These are phyloP conservation scores for Smallanthus sonchifolius DNA, from an alignment of 129 eudicot species.

Conservation along the genomic window DNA sequence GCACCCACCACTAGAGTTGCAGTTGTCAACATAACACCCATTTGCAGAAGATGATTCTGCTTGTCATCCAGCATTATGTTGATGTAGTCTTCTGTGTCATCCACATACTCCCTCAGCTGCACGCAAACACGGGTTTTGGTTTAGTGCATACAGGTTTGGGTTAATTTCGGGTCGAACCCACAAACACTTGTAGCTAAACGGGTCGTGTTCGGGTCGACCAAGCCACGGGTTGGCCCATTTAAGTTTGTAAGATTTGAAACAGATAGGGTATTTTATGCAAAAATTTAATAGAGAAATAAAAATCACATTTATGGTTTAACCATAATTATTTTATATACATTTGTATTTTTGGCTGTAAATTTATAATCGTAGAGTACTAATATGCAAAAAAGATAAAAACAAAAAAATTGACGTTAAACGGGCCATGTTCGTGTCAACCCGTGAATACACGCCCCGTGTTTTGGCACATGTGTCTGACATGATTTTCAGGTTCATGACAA, in stretches of 20 bases:
- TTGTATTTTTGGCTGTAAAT: background rate
- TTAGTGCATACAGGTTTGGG: background rate
- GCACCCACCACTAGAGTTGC: constrained; percentile 8
- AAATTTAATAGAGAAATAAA: background rate
- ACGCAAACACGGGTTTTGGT: background rate
- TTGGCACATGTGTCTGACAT: background rate
- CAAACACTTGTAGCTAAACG: background rate
- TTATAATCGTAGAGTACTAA: background rate
- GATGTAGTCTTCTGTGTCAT: constrained; percentile 5
- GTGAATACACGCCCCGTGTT: background rate
- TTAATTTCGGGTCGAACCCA: too few relatives aligned
- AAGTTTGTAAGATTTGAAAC: too few relatives aligned
- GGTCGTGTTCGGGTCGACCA: background rate
- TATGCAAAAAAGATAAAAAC: background rate
- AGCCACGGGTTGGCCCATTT: too few relatives aligned
- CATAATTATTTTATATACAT: background rate
- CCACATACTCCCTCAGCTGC: constrained; percentile 12
- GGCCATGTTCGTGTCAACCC: background rate
- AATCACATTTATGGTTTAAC: background rate
- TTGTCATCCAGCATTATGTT: constrained; percentile 11
- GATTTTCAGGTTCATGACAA: background rate
- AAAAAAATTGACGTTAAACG: background rate
- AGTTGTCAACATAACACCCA: constrained; percentile 7
- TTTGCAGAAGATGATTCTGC: constrained; percentile 10
- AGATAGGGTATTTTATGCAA: background rate